A percentile compares a stretch with the other conserved stretches of the same genome.
Evolutionary conservation across 306 rosid species (phyloP).

Genomic region (Amphicarpaea edgeworthii): DNA sequence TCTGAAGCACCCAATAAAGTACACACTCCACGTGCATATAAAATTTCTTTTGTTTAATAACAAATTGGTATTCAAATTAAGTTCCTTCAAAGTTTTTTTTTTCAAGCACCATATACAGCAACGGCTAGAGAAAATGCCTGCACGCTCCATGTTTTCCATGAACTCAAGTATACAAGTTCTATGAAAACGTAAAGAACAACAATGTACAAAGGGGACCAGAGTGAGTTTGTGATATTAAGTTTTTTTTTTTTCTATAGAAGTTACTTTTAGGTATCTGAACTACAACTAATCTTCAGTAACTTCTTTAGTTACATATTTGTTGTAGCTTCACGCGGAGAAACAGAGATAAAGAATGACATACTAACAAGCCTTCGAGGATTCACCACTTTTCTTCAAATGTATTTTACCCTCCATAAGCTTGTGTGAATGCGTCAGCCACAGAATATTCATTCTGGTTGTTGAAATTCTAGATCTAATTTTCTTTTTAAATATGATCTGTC

Average conservation of each 20-base stretch:
- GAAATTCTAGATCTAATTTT: conserved; percentile 87
- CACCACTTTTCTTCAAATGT: conserved; percentile 36
- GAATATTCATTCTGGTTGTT: conserved; percentile 62
- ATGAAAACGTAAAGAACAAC: conserved; percentile 19
- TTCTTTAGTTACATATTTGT: conserved; percentile 40
- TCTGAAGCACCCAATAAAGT: conserved; percentile 18
- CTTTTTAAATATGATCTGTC: conserved; percentile 85
- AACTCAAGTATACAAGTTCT: conserved; percentile 41
- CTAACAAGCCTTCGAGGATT: conserved; percentile 37
- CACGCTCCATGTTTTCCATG: conserved; percentile 44
- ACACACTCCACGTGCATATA: background rate
- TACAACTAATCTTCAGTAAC: conserved; percentile 29
- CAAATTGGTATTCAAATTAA: conserved; percentile 19
- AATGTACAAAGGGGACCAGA: conserved; percentile 11
- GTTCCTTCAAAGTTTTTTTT: conserved; percentile 15
- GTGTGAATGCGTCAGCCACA: background rate
- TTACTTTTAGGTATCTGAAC: conserved; percentile 40
- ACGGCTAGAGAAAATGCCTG: conserved; percentile 11
- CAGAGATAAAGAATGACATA: conserved; percentile 19
- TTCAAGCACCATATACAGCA: conserved; percentile 35
- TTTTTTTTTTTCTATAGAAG: background rate
- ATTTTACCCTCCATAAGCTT: conserved; percentile 1
- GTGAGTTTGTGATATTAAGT: background rate
- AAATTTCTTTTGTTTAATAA: conserved; percentile 21
- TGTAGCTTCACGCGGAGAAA: conserved; percentile 34